A percentile compares a stretch with the other conserved stretches of the same genome.
Evolutionary conservation across 148 eudicot genomes (phyloP).

Genomic region (Fagopyrum esculentum): DNA sequence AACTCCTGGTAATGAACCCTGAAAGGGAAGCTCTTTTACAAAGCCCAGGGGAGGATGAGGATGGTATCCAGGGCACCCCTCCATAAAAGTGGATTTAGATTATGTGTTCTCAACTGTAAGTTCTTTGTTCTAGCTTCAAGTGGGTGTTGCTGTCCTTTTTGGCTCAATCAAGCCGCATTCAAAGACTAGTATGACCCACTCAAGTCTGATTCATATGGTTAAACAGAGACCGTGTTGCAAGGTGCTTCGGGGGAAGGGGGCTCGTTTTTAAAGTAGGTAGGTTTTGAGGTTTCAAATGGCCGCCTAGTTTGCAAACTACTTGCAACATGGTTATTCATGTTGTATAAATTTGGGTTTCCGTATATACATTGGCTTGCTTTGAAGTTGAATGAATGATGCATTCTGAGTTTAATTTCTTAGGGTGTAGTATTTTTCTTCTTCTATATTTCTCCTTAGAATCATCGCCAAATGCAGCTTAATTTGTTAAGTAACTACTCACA

Average conservation of each 20-base stretch:
- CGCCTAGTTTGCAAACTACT: not conserved
- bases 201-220: not conserved
- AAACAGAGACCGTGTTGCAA: not conserved
- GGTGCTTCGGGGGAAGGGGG: not conserved
- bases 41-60: slow-evolving; percentile 11
- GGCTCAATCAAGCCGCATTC: not conserved
- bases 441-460: not conserved
- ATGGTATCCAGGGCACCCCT: slow-evolving; percentile 11
- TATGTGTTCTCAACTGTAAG: not conserved
- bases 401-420: not conserved
- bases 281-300: not conserved
- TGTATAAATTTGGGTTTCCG: not conserved
- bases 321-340: not conserved
- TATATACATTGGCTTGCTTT: not conserved
- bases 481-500: too few species aligned
- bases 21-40: slow-evolving; percentile 49
- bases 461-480: too few species aligned
- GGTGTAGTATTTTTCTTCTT: not conserved
- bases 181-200: not conserved
- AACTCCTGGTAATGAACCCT: slow-evolving; percentile 77
- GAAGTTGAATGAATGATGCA: not conserved
- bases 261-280: not conserved
- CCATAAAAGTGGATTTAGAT: not conserved
- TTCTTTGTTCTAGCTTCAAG: not conserved
- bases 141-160: not conserved